These are phyloP conservation scores for Lecanosticta acicola DNA, from an alignment of 2,329 filamentous ascomycete genomes.

Conservation along the genomic window DNA sequence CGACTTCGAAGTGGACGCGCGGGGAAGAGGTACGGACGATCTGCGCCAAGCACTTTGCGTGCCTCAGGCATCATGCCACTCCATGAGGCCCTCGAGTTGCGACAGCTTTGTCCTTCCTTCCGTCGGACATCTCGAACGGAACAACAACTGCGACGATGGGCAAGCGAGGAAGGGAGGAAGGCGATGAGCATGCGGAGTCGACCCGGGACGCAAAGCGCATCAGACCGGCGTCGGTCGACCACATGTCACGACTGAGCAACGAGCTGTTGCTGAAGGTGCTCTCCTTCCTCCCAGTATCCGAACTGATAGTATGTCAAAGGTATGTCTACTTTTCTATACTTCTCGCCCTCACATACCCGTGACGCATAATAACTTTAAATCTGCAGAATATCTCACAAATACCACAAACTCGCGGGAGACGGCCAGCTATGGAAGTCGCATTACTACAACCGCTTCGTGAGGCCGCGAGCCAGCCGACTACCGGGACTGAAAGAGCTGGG, in stretches of 20 bases:
- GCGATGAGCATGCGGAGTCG: slow-evolving; percentile 10
- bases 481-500: slow-evolving; percentile 54
- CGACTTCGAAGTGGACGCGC: too few relatives aligned
- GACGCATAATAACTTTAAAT: slow-evolving; percentile 30
- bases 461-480: slow-evolving; percentile 70
- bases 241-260: slow-evolving; percentile 70
- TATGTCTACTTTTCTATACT: slow-evolving; percentile 28
- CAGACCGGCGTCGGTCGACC: slow-evolving; percentile 47
- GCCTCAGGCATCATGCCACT: not conserved
- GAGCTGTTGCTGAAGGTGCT: slow-evolving; percentile 83
- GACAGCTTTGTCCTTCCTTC: not conserved
- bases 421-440: slow-evolving; percentile 85
- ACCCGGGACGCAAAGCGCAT: slow-evolving; percentile 43
- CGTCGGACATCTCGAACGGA: not conserved
- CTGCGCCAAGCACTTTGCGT: not conserved
- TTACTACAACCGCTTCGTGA: slow-evolving; percentile 83
- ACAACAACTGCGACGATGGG: slow-evolving; percentile 23
- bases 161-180: slow-evolving; percentile 36
- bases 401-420: slow-evolving; percentile 68
- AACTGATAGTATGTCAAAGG: slow-evolving; percentile 61
- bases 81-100: not conserved
- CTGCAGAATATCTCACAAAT: slow-evolving; percentile 66
- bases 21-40: too few relatives aligned
- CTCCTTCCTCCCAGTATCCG: slow-evolving; percentile 63
- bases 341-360: too few relatives aligned